Percentiles rank a stretch among this genome's conserved stretches.
Conservation (phyloP, 192 early-diverging fungal genomes). For the Mortierella antarctica region DNA sequence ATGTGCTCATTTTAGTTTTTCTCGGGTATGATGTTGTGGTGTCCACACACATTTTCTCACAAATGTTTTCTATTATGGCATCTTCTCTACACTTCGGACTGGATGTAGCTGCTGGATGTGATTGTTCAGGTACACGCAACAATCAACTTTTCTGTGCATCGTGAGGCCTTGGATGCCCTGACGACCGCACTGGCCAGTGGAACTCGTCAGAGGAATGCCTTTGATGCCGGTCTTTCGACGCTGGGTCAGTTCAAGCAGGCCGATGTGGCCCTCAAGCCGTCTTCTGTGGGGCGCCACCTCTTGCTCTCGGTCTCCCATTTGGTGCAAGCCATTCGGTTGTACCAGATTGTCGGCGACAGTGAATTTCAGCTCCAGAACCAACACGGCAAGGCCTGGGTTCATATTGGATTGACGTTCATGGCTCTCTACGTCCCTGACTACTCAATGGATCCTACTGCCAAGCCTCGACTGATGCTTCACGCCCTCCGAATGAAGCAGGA, state of each 20-base stretch:
- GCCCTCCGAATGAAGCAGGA: slow-evolving; percentile 69
- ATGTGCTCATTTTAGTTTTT: not conserved
- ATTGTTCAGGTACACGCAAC: slow-evolving; percentile 30
- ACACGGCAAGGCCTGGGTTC: slow-evolving; percentile 69
- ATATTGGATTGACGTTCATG: slow-evolving; percentile 70
- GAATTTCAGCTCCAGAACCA: slow-evolving; percentile 25
- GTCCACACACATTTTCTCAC: not conserved
- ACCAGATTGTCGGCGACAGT: slow-evolving; percentile 22
- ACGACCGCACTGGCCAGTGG: slow-evolving; percentile 6
- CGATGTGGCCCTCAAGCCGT: slow-evolving; percentile 27
- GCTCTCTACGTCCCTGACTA: slow-evolving; percentile 80
- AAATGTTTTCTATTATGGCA: not conserved
- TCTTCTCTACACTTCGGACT: not conserved
- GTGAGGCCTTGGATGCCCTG: slow-evolving; percentile 22
- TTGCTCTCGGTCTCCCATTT: slow-evolving; percentile 21
- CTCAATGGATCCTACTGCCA: slow-evolving; percentile 86
- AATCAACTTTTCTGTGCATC: slow-evolving; percentile 11
- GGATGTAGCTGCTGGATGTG: slow-evolving; percentile 34
- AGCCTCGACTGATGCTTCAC: slow-evolving; percentile 71
- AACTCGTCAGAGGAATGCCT: slow-evolving; percentile 21
- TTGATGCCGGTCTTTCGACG: not conserved
- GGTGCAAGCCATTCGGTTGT: slow-evolving; percentile 21
- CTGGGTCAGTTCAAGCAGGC: slow-evolving; percentile 19
- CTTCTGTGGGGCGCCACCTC: slow-evolving; percentile 36
- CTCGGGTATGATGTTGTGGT: not conserved